Base-by-base conservation (phyloP, 352 stramenopile species). In the Phytophthora capsici region DNA sequence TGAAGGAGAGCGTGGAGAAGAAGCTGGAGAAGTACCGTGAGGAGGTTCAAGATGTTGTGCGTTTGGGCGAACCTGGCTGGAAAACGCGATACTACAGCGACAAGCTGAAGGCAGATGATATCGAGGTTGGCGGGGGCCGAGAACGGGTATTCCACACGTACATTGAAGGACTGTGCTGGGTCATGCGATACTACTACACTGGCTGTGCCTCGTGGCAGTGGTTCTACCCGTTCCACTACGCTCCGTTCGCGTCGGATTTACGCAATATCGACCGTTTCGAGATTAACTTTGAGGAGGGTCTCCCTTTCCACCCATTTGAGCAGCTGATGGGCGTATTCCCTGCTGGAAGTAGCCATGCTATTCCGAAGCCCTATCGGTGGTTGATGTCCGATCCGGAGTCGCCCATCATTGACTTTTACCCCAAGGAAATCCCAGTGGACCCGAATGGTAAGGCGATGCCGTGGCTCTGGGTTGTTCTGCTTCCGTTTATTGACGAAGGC, bases 211-310 rank as follows among this genome's bases (percentile, higher is more conserved):
- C 92, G 55, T 99, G 98, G 98, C 89, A 97, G 41, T 99, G 98
- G 98, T 99, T 99, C 73, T 99, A 98, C 75, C 98, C 97, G 2
- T 99, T 99, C 77, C 98, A 99, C 75, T 99, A 99, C 80, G 96
- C 97, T 0, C 95, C 95, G 3, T 95, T 98, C 41, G 88, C 96
- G 20, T 97, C 87, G 0, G 95, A 98, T 68, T 75, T 98, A 65
- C 90, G 79, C 37, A 94, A 96, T 58, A 90, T 98, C 30, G 86
- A 94, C 54, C 76, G 84, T 3, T 92, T 91, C 23, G 82, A 86
- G 54, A 98, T 99, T 57, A 81, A 88, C 38, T 99, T 99, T 71
- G 84, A 98, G 23, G 69, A 98, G 23, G 97, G 97, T 17, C 68
- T 94, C 65, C 98, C 98, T 2, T 98, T 99, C 57, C 85, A 88